These are phyloP conservation scores for Diaporthe longicolla DNA, from an alignment of 2,329 filamentous ascomycete genomes.

Conservation along the genomic window DNA sequence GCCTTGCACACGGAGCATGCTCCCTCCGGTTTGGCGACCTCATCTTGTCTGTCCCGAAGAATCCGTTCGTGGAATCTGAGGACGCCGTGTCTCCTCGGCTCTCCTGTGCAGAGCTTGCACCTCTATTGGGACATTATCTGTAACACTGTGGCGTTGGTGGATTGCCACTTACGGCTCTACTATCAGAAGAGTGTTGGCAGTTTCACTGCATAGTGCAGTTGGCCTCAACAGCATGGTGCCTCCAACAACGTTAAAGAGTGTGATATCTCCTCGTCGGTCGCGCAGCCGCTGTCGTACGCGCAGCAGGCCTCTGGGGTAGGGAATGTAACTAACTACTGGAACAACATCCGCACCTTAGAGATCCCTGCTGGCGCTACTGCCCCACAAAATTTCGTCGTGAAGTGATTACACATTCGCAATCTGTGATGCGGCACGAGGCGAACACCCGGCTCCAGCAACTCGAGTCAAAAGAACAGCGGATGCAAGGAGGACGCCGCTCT, in stretches of 20 bases:
- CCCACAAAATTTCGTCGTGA: slow-evolving; percentile 14
- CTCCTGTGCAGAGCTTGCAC: background rate
- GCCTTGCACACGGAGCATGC: slow-evolving; percentile 20
- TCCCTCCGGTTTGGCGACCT: slow-evolving; percentile 18
- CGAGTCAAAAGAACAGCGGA: slow-evolving; percentile 12
- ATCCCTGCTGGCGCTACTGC: slow-evolving; percentile 29
- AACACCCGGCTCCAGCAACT: background rate
- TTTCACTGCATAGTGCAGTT: slow-evolving; percentile 26
- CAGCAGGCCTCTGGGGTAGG: background rate
- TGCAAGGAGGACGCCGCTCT: slow-evolving; percentile 3
- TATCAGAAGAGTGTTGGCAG: background rate
- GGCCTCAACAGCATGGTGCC: slow-evolving; percentile 2
- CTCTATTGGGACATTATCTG: slow-evolving; percentile 8
- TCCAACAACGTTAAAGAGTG: background rate
- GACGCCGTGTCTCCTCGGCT: slow-evolving; percentile 2
- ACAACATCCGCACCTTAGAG: slow-evolving; percentile 29
- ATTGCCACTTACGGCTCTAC: slow-evolving; percentile 9
- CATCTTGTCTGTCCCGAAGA: background rate
- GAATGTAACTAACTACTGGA: slow-evolving; percentile 14
- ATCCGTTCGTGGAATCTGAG: slow-evolving; percentile 15
- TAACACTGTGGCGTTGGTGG: slow-evolving; percentile 6
- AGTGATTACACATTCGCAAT: slow-evolving; percentile 24
- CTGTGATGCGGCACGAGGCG: slow-evolving; percentile 8
- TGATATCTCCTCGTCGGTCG: slow-evolving; percentile 16
- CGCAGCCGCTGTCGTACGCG: slow-evolving; percentile 20